Evolutionary conservation across 331 rosid genomes (phyloP), one percentile per base, ranked within the genome.

Genomic region (Phaseolus coccineus): DNA sequence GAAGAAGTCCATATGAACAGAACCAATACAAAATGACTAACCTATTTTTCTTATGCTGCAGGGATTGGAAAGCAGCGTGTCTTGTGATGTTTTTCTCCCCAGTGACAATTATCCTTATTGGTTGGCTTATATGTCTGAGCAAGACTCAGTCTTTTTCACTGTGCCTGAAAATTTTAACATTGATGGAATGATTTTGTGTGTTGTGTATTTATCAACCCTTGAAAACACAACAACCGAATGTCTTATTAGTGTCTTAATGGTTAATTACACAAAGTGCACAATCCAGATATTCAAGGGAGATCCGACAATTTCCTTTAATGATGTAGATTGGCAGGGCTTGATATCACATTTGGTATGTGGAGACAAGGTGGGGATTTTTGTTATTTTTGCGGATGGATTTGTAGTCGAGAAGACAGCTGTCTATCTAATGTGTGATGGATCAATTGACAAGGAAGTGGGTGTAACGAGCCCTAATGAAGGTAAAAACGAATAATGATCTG

Each of bases 21-120:
- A 19, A 19, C 22, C 22, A 19, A 19, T 19, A 19, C 37, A 33
- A 51, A 50, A 51, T 51, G 6, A 51, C n/a, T 51, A n/a, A 51
- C 25, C 57, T 16, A 19, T 19, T 51, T 51, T 51, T 24, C n/a
- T 51, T 10, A n/a, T 51, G 57, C 16, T 24, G 25, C 74, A 77
- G 81, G 81, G 52, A 65, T 65, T 77, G 50, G 9, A 55, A 64
- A 19, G 22, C 40, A 77, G 24, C 24, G 73, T 0, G 15, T 64
- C 65, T 3, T 2, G 73, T 13, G 37, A 35, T 3, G 24, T 7
- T 50, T 24, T 6, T 11, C 74, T 65, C 4, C 81, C 74, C 0
- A 22, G 74, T 16, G 66, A 31, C 53, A 77, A 77, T 37, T 19
- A 19, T 19, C 22, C 22, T 19, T 19, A 19, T 19, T 19, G 22